These are phyloP conservation scores for Helicocarpus griseus DNA, from an alignment of 2,329 filamentous ascomycete genomes.

Conservation along the genomic window DNA sequence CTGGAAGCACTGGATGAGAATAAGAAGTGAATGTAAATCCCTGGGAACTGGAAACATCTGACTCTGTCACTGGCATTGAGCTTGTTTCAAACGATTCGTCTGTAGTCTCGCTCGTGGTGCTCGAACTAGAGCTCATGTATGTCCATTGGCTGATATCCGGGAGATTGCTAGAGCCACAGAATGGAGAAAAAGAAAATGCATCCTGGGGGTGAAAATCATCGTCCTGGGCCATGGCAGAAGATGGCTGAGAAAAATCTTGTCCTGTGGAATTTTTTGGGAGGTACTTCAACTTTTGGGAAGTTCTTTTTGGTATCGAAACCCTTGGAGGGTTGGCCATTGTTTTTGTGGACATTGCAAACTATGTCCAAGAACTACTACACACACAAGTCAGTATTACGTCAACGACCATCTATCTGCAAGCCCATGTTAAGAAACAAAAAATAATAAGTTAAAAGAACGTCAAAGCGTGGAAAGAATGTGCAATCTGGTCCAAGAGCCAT, in stretches of 20 bases:
- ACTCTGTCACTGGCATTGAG: slow-evolving; percentile 26
- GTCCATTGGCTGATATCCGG: slow-evolving; percentile 31
- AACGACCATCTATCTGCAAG: slow-evolving; percentile 3
- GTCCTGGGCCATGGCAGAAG: slow-evolving; percentile 32
- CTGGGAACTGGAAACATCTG: slow-evolving; percentile 32
- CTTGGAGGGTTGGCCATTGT: slow-evolving; percentile 28
- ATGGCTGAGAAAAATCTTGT: slow-evolving; percentile 29
- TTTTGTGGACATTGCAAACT: slow-evolving; percentile 26
- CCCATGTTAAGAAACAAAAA: not conserved
- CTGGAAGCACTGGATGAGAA: slow-evolving; percentile 32
- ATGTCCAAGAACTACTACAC: not conserved
- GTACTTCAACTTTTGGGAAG: slow-evolving; percentile 24
- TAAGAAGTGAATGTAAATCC: slow-evolving; percentile 34
- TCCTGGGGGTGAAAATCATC: slow-evolving; percentile 35
- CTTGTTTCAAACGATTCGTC: slow-evolving; percentile 29
- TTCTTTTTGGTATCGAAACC: slow-evolving; percentile 26
- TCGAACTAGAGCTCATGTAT: slow-evolving; percentile 18
- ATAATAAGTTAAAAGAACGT: not conserved
- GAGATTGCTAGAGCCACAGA: slow-evolving; percentile 22
- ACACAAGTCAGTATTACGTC: slow-evolving; percentile 15
- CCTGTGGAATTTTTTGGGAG: slow-evolving; percentile 28
- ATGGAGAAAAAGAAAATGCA: slow-evolving; percentile 32
- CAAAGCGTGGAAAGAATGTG: not conserved
- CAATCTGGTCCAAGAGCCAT: not conserved
- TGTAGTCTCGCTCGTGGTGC: slow-evolving; percentile 14